Evolutionary conservation across 2,329 filamentous ascomycete genomes (phyloP), one percentile per base, ranked within the genome.

Genomic region (Dothiorella sarmentorum): DNA sequence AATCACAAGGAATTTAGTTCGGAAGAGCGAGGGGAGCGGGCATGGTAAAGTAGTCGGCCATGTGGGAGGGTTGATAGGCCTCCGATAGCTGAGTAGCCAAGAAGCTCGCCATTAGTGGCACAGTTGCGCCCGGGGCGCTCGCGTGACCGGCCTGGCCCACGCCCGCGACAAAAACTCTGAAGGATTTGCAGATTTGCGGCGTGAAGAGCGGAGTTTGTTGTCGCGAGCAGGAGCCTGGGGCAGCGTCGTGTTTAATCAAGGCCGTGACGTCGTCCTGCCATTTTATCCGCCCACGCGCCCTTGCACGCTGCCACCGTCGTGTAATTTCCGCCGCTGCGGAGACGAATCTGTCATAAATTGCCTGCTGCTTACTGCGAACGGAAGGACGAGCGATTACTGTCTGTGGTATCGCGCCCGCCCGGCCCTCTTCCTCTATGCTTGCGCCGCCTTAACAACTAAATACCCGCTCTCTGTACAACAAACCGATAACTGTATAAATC

Each of bases 31-130:
- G n/a, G n/a, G n/a, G n/a, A n/a, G n/a, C n/a, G n/a, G 55, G 42
- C 55, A 47, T 57, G 35, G 47, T 57, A 42, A 57, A 33, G 55
- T n/a, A n/a, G n/a, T n/a, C n/a, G n/a, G n/a, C n/a, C n/a, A n/a
- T n/a, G n/a, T n/a, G n/a, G n/a, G n/a, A n/a, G n/a, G n/a, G n/a
- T n/a, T n/a, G n/a, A n/a, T n/a, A n/a, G n/a, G n/a, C n/a, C n/a
- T n/a, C n/a, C n/a, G n/a, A n/a, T 52, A 17, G 47, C 31, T 26
- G 47, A 40, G 29, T 27, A 53, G 49, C 49, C 49, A 53, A 53
- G 49, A 53, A 33, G 33, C 31, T 24, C 17, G 33, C 33, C 49
- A 53, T 22, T 24, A 40, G 49, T 27, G n/a, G 49, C 31, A 13
- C 49, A 27, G 49, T 22, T 29, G 49, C 49, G 49, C 33, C 35